Percentiles rank a stretch among this genome's conserved stretches.
These are phyloP conservation scores for Trapa incisa DNA, from an alignment of 345 rosid genomes.

Conservation along the genomic window DNA sequence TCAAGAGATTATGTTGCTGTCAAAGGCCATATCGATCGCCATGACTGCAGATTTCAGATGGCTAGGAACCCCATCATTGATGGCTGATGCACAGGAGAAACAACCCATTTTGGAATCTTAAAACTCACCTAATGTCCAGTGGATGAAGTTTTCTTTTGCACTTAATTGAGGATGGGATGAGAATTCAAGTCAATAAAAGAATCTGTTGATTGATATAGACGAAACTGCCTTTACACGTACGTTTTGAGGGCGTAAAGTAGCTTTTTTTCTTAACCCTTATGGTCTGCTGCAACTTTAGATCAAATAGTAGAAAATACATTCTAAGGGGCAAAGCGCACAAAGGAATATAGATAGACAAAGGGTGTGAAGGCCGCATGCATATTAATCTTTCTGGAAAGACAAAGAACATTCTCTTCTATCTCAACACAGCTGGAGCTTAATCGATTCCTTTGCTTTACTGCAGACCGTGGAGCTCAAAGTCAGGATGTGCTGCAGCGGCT, in stretches of 20 bases:
- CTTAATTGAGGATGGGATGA: no score
- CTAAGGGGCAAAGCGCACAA: conserved; percentile 13
- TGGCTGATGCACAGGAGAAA: no score
- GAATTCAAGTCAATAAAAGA: no score
- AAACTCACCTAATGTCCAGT: no score
- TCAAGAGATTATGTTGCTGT: no score
- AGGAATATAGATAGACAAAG: conserved; percentile 13
- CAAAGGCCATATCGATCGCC: no score
- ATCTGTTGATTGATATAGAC: no score
- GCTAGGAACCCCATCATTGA: no score
- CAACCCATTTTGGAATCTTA: no score
- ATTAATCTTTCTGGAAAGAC: not conserved
- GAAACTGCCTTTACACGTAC: not conserved
- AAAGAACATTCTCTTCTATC: not conserved
- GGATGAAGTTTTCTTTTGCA: no score
- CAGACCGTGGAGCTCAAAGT: conserved; percentile 95
- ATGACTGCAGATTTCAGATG: no score
- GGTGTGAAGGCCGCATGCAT: conserved; percentile 1
- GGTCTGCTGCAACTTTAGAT: conserved; percentile 10
- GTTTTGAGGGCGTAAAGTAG: not conserved
- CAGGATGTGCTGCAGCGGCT: conserved; percentile 94
- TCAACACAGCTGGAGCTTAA: not conserved
- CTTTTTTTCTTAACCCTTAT: conserved; percentile 9
- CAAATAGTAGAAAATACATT: not conserved
- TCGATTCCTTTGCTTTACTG: not conserved